Base-by-base conservation (phyloP, 129 eudicot species). In the Gnaphalium uliginosum region DNA sequence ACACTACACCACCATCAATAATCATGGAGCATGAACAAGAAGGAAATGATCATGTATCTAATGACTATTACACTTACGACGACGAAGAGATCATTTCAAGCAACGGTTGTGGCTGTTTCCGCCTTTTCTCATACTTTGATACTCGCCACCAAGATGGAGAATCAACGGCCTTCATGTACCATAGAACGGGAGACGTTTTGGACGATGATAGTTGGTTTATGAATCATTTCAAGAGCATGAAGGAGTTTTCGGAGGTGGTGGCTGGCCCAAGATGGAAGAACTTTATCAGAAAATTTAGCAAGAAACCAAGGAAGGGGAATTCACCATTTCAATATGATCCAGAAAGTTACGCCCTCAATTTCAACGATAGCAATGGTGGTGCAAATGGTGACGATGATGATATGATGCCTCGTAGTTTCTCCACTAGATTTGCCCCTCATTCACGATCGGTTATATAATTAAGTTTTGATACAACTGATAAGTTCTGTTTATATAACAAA, bases 241-340 rank as follows among this genome's bases (percentile, higher is more conserved):
- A 77, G 85, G 96, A 85, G 69, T 72, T 81, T 8, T 88, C 92
- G 5, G 98, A 93, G 84, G 21, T 88, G 0, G 85, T 88, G 5
- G 96, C 96, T 0, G 96, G 98, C 50, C 98, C 98, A 18, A 85
- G 82, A 53, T 93, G 96, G 98, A 93, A 93, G 89, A 90, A 90
- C 67, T 88, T 90, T 23, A 66, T 90, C 6, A 85, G 96, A 63
- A 93, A 81, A 23, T 57, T 88, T 18, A 89, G 95, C 1, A 88
- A 75, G 77, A 76, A 78, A 7, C 74, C n/a, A 1, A 80, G 0
- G 62, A 85, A 68, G 39, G 83, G 69, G 69, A 84, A 73, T 74
- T 48, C 73, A 4, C 39, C 68, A 22, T 84, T 85, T 80, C 94
- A 86, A 65, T 93, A 93, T 66, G 86, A 87, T 74, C 87, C 96